Base-by-base conservation (phyloP, 306 rosid genomes). In the Hippophae gyantsensis region DNA sequence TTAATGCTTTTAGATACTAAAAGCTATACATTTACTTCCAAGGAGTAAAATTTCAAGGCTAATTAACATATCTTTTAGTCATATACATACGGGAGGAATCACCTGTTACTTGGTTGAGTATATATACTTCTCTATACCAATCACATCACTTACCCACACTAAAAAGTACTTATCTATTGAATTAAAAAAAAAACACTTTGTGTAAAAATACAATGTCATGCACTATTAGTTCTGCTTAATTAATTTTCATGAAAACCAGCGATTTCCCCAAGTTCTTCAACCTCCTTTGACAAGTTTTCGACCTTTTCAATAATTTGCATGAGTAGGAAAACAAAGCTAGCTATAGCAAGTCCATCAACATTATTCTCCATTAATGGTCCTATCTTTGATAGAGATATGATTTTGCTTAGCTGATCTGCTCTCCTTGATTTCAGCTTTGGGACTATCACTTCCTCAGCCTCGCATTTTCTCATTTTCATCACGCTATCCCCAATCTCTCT, bases 401-500 rank as follows among this genome's bases (percentile, higher is more conserved):
- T 42, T 32, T 60, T 50, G 52, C 66, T 76, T 26, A 92, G 58
- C 60, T 85, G 38, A 32, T 32, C 85, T 49, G 59, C 65, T 46
- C 69, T 85, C 5, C 56, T 74, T n/a, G 61, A 59, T 77, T 85
- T 83, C 75, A 92, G 63, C 56, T 79, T 74, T 5, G 67, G 74
- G 7, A 26, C 57, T 47, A 83, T 73, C 42, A n/a, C 60, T 10
- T 41, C 62, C 45, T 57, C 81, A 43, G 42, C 47, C 7, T 83
- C 63, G 70, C 68, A 69, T 58, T 55, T 82, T 70, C 66, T 85
- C 96, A 84, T 80, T 62, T 80, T 63, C 65, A 60, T 69, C 42
- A 85, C 61, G 69, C 86, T 89, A 5, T 82, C 86, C 43, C 95
- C 95, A 7, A 92, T 66, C 79, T 85, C 99, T 66, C 60, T 62